Evolutionary conservation across 768 basidiomycete genomes (phyloP), one percentile per base, ranked within the genome.

Genomic region (Cubamyces sp.): DNA sequence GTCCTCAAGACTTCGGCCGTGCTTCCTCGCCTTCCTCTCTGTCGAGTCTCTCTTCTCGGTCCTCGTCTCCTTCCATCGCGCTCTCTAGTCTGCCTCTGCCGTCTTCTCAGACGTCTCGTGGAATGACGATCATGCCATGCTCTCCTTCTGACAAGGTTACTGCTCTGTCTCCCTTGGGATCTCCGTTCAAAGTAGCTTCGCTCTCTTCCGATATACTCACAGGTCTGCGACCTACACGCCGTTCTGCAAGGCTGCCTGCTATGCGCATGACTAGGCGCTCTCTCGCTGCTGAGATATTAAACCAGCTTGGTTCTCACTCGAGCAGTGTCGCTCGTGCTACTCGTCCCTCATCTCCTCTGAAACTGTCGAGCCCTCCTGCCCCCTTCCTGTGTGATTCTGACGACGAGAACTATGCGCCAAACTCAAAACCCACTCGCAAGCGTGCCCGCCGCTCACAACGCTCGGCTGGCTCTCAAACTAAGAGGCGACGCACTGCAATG

Each of bases 41-140:
- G n/a, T 68, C 67, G 9, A 60, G 53, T 34, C 56, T 68, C n/a
- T 68, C 67, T 16, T 63, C 64, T 26, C 26, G 63, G 19, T 57
- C 61, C 25, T 57, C 66, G 16, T 64, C 66, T 12, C 64, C 64
- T 34, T 54, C 51, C 23, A 26, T 47, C 9, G 40, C 42, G 37
- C 48, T 60, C 16, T 54, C 57, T 47, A 18, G 11, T 15, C 14
- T 46, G 34, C 57, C 43, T 25, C 43, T n/a, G 18, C 41, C 65
- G 19, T 63, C 65, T 26, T 61, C 61, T 18, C 62, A 62, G 55
- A 63, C 61, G 14, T 60, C 62, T 21, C 55, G 23, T 23, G 54
- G 34, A 6, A 40, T n/a, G 1, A 43, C 54, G 14, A 26, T n/a
- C n/a, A n/a, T 34, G 42, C 25, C 49, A 1, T 64, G 47, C 23